These are phyloP conservation scores for Cryptosporidium sp. DNA, from an alignment of 169 alveolate species.

Conservation along the genomic window DNA sequence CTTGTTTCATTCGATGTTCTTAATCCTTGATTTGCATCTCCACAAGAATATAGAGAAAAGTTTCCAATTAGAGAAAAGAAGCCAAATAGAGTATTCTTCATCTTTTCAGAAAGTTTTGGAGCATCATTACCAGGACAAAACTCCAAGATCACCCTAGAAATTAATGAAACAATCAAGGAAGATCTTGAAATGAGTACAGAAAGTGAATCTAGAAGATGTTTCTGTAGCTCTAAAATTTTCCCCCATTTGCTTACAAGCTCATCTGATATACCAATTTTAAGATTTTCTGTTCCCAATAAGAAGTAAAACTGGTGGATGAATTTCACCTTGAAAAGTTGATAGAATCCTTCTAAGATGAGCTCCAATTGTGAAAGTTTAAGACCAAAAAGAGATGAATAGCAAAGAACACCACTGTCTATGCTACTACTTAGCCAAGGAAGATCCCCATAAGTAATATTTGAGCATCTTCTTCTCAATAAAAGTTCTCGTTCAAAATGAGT, in stretches of 20 bases:
- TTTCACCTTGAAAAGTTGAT: conserved; percentile 3
- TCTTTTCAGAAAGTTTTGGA: background rate
- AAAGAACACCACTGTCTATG: conserved; percentile 68
- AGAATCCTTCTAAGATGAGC: conserved; percentile 27
- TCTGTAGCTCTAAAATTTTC: background rate
- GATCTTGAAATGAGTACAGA: conserved; percentile 65
- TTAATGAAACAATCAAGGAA: conserved; percentile 23
- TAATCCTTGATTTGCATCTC: background rate
- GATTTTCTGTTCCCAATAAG: conserved; percentile 30
- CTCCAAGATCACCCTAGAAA: conserved; percentile 34
- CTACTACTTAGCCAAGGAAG: conserved; percentile 75
- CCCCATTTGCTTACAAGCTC: background rate
- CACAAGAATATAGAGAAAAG: conserved; percentile 57
- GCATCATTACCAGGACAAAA: conserved; percentile 36
- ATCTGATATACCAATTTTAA: background rate
- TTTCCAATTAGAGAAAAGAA: conserved; percentile 58
- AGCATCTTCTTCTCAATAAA: conserved; percentile 64
- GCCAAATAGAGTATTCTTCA: conserved; percentile 12
- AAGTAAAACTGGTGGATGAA: conserved; percentile 29
- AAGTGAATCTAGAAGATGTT: conserved; percentile 21
- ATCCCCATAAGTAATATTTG: conserved; percentile 58
- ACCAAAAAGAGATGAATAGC: conserved; percentile 58
- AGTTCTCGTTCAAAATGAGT: conserved; percentile 28
- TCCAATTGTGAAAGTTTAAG: conserved; percentile 24
- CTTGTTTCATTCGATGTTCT: background rate